Evolutionary conservation across 768 basidiomycete genomes (phyloP), one percentile per base, ranked within the genome.

Genomic region (Phylloporus sp.): DNA sequence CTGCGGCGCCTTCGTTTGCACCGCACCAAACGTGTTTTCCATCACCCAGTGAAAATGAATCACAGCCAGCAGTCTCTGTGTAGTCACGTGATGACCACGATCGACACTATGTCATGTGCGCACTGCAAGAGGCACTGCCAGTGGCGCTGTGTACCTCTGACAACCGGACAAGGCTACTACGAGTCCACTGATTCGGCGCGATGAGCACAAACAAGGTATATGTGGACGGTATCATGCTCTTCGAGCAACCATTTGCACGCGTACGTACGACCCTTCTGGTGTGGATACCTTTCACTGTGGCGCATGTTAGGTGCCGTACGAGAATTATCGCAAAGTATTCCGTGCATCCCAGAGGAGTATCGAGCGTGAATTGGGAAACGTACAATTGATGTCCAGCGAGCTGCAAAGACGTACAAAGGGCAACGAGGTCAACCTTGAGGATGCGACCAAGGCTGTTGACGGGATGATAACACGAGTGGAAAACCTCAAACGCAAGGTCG

Each of bases 261-360:
- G 90, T 91, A 62, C 46, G 78, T 62, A 49, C 29, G 32, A 31
- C 50, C 42, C 34, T 49, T 31, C 20, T 20, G 11, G n/a, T 27
- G 24, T 42, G 46, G 24, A 20, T 22, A 32, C 42, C 44, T 27
- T 52, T 62, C 53, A 67, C 48, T 11, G n/a, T 39, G 39, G 47
- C 45, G 29, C 42, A 36, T 42, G 27, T 34, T 57, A 95, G 92
- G 89, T 92, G 12, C 92, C 92, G 11, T 90, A 86, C 69, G 92
- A 95, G 73, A 88, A 88, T 59, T 89, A 91, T 62, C 84, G 89
- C 60, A 90, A 88, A 70, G 78, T 86, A n/a, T 94, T 95, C 64
- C 83, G 91, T 29, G 79, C 84, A 16, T 84, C 86, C 1, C 90
- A 92, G 66, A 84, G 83, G 70, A 78, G 84, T 55, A 82, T 92